Evolutionary conservation across 1,284 basidiomycete genomes (phyloP).

Genomic region (Marasmius sp.): DNA sequence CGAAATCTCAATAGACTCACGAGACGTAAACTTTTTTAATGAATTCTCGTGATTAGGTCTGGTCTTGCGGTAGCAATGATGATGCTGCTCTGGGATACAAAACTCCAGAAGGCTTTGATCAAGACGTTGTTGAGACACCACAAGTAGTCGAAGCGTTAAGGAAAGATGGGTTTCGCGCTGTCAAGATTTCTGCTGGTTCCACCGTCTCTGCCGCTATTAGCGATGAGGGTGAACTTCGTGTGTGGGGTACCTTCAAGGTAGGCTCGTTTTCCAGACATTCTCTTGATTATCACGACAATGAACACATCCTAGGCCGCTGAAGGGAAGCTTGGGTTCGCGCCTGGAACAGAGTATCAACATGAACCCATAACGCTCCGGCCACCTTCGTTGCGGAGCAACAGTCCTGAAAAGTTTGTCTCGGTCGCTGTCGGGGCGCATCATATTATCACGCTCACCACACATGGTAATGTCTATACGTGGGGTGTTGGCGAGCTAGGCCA

Average conservation of each 20-base stretch:
- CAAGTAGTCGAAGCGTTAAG: constrained; percentile 60
- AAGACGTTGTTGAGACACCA: constrained; percentile 36
- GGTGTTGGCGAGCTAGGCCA: constrained; percentile 78
- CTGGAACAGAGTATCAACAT: constrained; percentile 46
- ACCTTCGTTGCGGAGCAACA: constrained; percentile 36
- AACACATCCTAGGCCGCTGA: constrained; percentile 48
- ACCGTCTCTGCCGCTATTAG: constrained; percentile 72
- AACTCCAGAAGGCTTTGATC: not conserved
- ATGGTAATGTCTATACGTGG: constrained; percentile 74
- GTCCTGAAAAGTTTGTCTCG: constrained; percentile 56
- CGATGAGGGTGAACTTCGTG: constrained; percentile 65
- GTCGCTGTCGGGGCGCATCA: constrained; percentile 78
- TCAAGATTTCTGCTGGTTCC: constrained; percentile 72
- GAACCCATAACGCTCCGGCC: constrained; percentile 55
- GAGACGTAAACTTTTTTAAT: not conserved
- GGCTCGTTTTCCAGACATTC: constrained; percentile 24
- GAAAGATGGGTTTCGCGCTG: constrained; percentile 68
- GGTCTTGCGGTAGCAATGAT: constrained; percentile 83
- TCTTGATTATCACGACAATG: not conserved
- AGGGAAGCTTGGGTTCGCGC: constrained; percentile 74
- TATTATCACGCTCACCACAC: constrained; percentile 71
- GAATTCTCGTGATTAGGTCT: constrained; percentile 43
- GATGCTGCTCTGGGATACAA: constrained; percentile 70
- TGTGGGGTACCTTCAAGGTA: constrained; percentile 85
- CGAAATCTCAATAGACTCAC: not conserved